Conservation (phyloP, 2,329 filamentous ascomycete species). For the Samsoniella hepiali region DNA sequence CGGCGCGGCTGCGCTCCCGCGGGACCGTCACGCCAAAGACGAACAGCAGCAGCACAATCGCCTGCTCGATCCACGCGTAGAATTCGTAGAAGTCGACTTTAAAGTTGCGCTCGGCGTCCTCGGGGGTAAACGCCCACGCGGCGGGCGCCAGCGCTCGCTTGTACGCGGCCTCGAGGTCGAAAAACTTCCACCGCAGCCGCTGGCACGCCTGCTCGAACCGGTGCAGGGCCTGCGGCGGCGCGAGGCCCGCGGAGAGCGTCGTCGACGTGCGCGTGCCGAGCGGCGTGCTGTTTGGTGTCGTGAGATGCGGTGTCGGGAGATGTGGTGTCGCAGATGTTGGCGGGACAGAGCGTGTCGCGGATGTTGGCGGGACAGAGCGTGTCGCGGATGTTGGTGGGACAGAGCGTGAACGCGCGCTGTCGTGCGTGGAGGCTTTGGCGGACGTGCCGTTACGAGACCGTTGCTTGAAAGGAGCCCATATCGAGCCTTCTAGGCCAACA, state of each 20-base stretch:
- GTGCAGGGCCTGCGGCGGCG: constrained; percentile 43
- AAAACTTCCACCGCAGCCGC: constrained; percentile 61
- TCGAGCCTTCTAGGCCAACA: constrained; percentile 3
- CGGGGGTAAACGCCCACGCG: constrained; percentile 33
- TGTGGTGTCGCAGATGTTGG: not conserved
- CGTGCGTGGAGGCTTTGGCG: not conserved
- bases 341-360: not conserved
- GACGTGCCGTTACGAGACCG: not conserved
- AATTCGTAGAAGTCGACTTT: constrained; percentile 77
- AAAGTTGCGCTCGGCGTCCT: constrained; percentile 64
- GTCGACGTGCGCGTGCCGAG: constrained; percentile 12
- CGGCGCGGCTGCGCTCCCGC: constrained; percentile 23
- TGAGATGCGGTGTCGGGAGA: not conserved
- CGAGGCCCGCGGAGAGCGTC: constrained; percentile 25
- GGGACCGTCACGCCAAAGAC: constrained; percentile 58
- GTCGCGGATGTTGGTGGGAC: constrained; percentile 6
- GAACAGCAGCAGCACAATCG: constrained; percentile 63
- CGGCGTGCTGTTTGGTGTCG: constrained; percentile 13
- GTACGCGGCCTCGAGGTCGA: constrained; percentile 57
- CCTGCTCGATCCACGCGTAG: constrained; percentile 69
- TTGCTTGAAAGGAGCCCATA: constrained; percentile 16
- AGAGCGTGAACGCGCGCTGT: constrained; percentile 13
- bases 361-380: constrained; percentile 1
- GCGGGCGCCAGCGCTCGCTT: constrained; percentile 43
- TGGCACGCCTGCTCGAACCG: constrained; percentile 60